Evolutionary conservation across 2,329 filamentous ascomycete species (phyloP).

Genomic region (Clarireedia hainanense): DNA sequence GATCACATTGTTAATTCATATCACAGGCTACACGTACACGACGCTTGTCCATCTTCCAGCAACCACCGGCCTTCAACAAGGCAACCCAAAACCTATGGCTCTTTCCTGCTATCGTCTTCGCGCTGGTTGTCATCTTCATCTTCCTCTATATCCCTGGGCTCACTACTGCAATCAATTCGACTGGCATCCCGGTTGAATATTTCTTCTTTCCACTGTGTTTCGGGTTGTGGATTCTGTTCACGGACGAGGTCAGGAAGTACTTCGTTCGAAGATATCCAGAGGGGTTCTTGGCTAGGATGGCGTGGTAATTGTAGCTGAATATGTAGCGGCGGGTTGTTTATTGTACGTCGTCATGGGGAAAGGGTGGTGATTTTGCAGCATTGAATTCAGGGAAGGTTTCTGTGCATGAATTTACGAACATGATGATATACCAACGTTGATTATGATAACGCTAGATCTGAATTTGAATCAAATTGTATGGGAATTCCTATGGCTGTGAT

Average conservation of each 20-base stretch:
- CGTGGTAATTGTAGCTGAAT: slow-evolving; percentile 43
- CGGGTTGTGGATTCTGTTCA: slow-evolving; percentile 51
- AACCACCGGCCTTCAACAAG: slow-evolving; percentile 58
- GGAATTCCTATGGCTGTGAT: too few relatives aligned
- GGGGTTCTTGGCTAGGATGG: slow-evolving; percentile 48
- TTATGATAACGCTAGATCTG: too few relatives aligned
- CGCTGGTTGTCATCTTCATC: slow-evolving; percentile 59
- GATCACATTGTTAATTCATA: background rate
- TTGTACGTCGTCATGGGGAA: background rate
- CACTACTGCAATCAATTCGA: slow-evolving; percentile 51
- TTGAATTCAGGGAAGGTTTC: too few relatives aligned
- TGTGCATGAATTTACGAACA: too few relatives aligned
- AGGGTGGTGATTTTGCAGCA: background rate
- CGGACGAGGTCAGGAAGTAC: slow-evolving; percentile 61
- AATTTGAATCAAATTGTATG: too few relatives aligned
- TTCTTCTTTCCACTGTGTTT: slow-evolving; percentile 71
- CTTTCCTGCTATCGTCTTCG: slow-evolving; percentile 61
- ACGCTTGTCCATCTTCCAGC: slow-evolving; percentile 59
- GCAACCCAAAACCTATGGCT: slow-evolving; percentile 53
- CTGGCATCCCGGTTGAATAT: slow-evolving; percentile 57
- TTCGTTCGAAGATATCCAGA: slow-evolving; percentile 50
- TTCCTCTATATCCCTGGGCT: slow-evolving; percentile 60
- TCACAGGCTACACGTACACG: slow-evolving; percentile 47
- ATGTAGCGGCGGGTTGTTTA: too few relatives aligned
- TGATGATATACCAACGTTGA: too few relatives aligned